Percentiles rank a stretch among this genome's conserved stretches.
Conservation (phyloP, 2,329 filamentous ascomycete genomes). For the Fusarium siculi region DNA sequence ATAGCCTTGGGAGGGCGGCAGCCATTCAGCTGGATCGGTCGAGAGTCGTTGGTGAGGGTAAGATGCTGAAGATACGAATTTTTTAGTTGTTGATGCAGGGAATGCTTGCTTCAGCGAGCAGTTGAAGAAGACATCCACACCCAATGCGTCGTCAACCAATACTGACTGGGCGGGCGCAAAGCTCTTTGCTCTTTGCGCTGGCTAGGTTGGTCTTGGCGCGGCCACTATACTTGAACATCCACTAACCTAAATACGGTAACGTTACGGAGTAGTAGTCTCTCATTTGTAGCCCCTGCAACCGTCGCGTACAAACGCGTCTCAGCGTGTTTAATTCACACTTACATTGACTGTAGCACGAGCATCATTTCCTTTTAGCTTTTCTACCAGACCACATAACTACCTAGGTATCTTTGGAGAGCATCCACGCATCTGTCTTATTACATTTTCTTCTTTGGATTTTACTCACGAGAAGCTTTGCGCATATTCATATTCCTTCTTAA, state of each 20-base stretch:
- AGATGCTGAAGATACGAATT: slow-evolving; percentile 23
- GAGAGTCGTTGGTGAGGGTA: slow-evolving; percentile 3
- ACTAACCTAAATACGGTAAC: slow-evolving; percentile 16
- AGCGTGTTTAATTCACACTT: slow-evolving; percentile 21
- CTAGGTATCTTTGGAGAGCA: not conserved
- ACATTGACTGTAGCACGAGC: not conserved
- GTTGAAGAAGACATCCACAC: slow-evolving; percentile 16
- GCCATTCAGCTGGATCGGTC: slow-evolving; percentile 35
- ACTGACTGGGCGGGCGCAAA: slow-evolving; percentile 1
- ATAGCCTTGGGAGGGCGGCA: slow-evolving; percentile 19
- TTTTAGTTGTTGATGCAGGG: slow-evolving; percentile 33
- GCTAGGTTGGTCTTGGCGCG: slow-evolving; percentile 11
- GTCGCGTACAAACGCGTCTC: slow-evolving; percentile 35
- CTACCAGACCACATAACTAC: not conserved
- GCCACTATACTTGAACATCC: not conserved
- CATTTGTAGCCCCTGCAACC: slow-evolving; percentile 15
- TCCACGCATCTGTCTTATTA: not conserved
- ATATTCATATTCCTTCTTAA: not conserved
- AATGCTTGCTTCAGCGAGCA: slow-evolving; percentile 19
- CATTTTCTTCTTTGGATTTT: not conserved
- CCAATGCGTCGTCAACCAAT: slow-evolving; percentile 2
- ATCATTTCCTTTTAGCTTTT: not conserved
- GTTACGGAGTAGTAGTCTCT: not conserved
- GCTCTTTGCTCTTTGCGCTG: slow-evolving; percentile 1
- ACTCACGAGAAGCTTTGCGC: not conserved